Conservation (phyloP, 768 basidiomycete genomes). For the Lanmaoa pseudosensibilis region DNA sequence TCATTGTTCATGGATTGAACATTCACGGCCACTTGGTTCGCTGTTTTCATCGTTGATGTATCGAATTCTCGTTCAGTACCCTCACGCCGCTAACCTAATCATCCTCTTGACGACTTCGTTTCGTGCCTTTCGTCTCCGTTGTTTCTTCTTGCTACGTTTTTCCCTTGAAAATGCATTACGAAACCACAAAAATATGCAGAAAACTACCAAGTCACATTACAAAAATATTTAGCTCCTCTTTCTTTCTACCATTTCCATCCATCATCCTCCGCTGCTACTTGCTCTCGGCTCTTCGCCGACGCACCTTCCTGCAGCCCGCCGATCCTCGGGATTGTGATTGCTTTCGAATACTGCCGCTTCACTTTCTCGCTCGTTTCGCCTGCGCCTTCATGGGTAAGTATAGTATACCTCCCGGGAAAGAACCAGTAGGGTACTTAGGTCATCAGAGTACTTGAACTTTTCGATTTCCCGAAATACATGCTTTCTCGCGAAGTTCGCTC, state of each 20-base stretch:
- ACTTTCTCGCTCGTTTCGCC: constrained; percentile 25
- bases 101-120: constrained; percentile 38
- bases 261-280: constrained; percentile 16
- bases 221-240: constrained; percentile 48
- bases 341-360: constrained; percentile 23
- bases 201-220: constrained; percentile 36
- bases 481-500: not conserved
- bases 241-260: constrained; percentile 38
- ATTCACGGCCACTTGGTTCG: constrained; percentile 25
- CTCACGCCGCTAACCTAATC: constrained; percentile 37
- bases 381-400: constrained; percentile 46
- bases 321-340: constrained; percentile 18
- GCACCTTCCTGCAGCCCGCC: constrained; percentile 1
- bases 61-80: constrained; percentile 32
- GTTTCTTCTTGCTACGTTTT: constrained; percentile 41
- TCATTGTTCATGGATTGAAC: constrained; percentile 41
- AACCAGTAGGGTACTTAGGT: constrained; percentile 19
- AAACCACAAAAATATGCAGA: constrained; percentile 40
- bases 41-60: constrained; percentile 33
- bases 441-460: constrained; percentile 17
- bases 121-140: constrained; percentile 35
- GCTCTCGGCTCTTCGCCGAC: constrained; percentile 11
- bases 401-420: constrained; percentile 27
- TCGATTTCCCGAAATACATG: constrained; percentile 2
- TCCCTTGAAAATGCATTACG: constrained; percentile 29